These are phyloP conservation scores for Tylopilus felleus DNA, from an alignment of 768 basidiomycete species.

Conservation along the genomic window DNA sequence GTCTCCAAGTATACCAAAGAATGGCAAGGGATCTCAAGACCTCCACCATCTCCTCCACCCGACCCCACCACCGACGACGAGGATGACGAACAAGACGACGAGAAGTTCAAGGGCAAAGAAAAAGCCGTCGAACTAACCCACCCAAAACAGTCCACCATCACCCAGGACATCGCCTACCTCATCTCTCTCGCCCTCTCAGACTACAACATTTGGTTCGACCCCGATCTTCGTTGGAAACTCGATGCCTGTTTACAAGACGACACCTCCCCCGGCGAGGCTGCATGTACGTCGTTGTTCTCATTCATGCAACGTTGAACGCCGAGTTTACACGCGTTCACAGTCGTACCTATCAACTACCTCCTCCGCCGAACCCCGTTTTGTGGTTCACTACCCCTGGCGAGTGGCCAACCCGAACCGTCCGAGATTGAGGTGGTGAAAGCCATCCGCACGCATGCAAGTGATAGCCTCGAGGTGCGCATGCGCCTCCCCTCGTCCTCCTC, in stretches of 20 bases:
- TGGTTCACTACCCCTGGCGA: conserved; percentile 8
- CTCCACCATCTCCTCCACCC: conserved; percentile 6
- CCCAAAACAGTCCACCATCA: conserved; percentile 20
- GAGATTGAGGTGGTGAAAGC: conserved; percentile 57
- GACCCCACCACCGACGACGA: conserved; percentile 2
- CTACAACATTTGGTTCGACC: conserved; percentile 63
- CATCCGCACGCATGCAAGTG: conserved; percentile 46
- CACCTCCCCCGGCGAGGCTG: conserved; percentile 26
- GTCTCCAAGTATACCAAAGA: conserved; percentile 36
- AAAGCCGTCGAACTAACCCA: conserved; percentile 13
- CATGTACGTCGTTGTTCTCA: conserved; percentile 46
- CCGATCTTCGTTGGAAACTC: conserved; percentile 49
- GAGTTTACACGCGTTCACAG: conserved; percentile 30
- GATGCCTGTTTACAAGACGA: conserved; percentile 30
- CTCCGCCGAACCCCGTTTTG: conserved; percentile 36
- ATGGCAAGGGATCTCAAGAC: conserved; percentile 17
- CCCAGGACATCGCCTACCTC: conserved; percentile 49
- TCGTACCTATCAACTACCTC: conserved; percentile 58
- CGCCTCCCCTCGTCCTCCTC: conserved; percentile 38
- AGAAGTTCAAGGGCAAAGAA: conserved; percentile 18
- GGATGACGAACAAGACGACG: background rate
- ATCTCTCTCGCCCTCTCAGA: conserved; percentile 65
- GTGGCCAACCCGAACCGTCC: conserved; percentile 13
- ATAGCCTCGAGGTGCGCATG: conserved; percentile 59
- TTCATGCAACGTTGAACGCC: background rate